phyloP scores from a whole-genome alignment of 495 filamentous ascomycete genomes.

The Parathielavia hyrcaniae region DNA sequence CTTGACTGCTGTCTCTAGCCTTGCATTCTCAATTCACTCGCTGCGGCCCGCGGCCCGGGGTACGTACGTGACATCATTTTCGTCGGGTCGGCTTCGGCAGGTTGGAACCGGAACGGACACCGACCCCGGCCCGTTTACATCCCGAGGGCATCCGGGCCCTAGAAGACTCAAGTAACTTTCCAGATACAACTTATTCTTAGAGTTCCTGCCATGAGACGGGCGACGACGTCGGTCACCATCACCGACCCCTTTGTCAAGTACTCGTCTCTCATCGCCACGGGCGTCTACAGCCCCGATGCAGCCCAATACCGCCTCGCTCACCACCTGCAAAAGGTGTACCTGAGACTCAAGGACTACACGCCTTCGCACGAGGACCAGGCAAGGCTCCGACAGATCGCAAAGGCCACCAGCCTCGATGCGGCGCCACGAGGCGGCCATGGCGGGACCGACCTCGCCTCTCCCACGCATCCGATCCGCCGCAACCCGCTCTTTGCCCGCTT shows the following conservation, averaged over 20 bases:
- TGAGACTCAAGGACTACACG: slow-evolving; percentile 60
- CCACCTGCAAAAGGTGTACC: slow-evolving; percentile 63
- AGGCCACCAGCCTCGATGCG: slow-evolving; percentile 33
- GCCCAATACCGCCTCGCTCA: slow-evolving; percentile 62
- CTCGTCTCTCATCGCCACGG: slow-evolving; percentile 53
- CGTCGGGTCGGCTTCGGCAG: too few relatives aligned
- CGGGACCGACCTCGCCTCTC: slow-evolving; percentile 34
- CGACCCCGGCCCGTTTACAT: too few relatives aligned
- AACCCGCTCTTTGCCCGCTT: slow-evolving; percentile 48
- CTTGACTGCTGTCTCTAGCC: neutral
- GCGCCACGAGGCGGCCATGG: slow-evolving; percentile 4
- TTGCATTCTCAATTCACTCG: too few relatives aligned
- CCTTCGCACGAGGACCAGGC: slow-evolving; percentile 56
- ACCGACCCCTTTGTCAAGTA: slow-evolving; percentile 69
- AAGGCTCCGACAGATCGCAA: slow-evolving; percentile 47
- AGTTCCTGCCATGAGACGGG: slow-evolving; percentile 29
- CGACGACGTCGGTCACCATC: slow-evolving; percentile 50
- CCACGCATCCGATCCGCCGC: slow-evolving; percentile 43
- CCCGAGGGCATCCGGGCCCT: neutral
- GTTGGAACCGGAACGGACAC: too few relatives aligned
- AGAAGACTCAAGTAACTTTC: too few relatives aligned
- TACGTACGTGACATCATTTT: too few relatives aligned
- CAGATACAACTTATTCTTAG: too few relatives aligned
- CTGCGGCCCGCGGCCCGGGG: too few relatives aligned
- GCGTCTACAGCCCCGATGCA: slow-evolving; percentile 53